Evolutionary conservation across 2,329 filamentous ascomycete species (phyloP).

Genomic region (Magnaporthiopsis rhizophila): DNA sequence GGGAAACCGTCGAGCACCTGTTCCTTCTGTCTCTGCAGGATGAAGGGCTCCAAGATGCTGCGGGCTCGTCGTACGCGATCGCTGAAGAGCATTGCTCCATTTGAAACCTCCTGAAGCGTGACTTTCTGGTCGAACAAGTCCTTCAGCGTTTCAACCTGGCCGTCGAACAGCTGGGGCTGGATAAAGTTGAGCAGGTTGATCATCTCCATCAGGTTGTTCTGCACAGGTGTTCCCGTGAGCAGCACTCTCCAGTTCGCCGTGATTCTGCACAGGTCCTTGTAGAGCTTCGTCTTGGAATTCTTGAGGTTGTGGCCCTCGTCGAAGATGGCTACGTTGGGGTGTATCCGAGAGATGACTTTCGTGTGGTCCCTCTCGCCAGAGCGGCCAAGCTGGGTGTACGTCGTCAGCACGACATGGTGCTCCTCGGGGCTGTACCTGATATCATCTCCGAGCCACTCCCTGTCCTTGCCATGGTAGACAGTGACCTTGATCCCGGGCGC

Average conservation of each 20-base stretch:
- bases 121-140: conserved; percentile 90
- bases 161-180: conserved; percentile 73
- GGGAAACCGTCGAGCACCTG: conserved; percentile 84
- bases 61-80: conserved; percentile 82
- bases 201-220: conserved; percentile 91
- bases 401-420: conserved; percentile 56
- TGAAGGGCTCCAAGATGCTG: conserved; percentile 91
- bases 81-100: conserved; percentile 76
- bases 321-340: conserved; percentile 59
- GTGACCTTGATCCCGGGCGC: conserved; percentile 69
- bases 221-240: conserved; percentile 82
- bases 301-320: conserved; percentile 94
- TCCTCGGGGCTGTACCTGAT: conserved; percentile 55
- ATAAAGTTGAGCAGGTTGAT: conserved; percentile 90
- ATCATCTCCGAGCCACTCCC: conserved; percentile 58
- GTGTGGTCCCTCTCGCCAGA: conserved; percentile 33
- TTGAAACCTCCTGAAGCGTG: conserved; percentile 68
- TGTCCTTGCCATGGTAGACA: conserved; percentile 60
- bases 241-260: conserved; percentile 76
- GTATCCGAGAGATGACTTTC: conserved; percentile 38
- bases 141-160: conserved; percentile 69
- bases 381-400: conserved; percentile 51
- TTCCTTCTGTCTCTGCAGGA: conserved; percentile 85
- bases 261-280: conserved; percentile 71
- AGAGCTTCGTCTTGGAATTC: conserved; percentile 75